Evolutionary conservation across 148 eudicot genomes (phyloP).

Genomic region (Euryodendron excelsum): DNA sequence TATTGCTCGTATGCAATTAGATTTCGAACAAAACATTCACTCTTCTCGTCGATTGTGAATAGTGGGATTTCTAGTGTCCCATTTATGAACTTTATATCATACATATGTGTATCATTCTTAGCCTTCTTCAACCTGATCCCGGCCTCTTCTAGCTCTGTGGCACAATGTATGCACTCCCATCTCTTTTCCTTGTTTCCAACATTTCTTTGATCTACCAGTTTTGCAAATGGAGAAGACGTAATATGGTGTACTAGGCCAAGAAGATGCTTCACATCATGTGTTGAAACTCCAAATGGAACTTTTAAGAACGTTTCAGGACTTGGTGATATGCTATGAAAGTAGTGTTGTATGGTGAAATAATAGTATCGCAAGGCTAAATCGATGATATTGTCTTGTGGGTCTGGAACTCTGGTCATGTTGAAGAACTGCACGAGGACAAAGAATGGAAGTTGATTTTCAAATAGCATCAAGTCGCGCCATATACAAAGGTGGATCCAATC

Average conservation of each 20-base stretch:
- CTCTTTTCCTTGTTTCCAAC: background rate
- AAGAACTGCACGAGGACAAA: constrained; percentile 12
- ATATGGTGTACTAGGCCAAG: constrained; percentile 18
- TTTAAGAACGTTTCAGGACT: background rate
- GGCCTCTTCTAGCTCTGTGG: constrained; percentile 2
- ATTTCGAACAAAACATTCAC: background rate
- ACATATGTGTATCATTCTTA: background rate
- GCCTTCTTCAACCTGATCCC: constrained; percentile 11
- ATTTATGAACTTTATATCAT: background rate
- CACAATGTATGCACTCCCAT: constrained; percentile 4
- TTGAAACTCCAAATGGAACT: background rate
- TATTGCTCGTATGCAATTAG: constrained; percentile 10
- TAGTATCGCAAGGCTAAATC: background rate
- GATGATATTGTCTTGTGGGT: background rate
- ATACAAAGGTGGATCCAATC: no score
- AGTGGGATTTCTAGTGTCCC: constrained; percentile 13
- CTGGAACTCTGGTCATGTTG: background rate
- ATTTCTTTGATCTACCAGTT: background rate
- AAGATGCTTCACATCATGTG: constrained; percentile 7
- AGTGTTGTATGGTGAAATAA: no score
- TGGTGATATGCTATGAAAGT: background rate
- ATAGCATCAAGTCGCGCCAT: no score
- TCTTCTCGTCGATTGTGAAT: background rate
- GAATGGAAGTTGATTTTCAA: no score
- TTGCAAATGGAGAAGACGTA: no score